Evolutionary conservation across 768 basidiomycete genomes (phyloP).

Genomic region (Boletus sp.): DNA sequence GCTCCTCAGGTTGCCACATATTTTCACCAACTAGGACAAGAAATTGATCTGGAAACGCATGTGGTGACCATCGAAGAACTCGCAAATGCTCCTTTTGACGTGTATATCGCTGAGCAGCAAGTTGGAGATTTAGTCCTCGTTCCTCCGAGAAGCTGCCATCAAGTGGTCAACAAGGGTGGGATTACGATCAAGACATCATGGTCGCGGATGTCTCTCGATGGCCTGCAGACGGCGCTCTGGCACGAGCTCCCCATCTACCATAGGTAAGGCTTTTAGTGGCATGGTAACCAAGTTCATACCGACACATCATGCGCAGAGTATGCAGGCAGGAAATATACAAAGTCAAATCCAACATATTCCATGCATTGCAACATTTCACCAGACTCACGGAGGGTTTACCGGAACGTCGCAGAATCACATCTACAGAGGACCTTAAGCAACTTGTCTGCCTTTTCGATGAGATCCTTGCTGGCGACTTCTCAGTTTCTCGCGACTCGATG

Average conservation of each 20-base stretch:
- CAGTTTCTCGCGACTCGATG: constrained; percentile 33
- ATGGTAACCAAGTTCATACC: neutral
- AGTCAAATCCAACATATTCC: constrained; percentile 62
- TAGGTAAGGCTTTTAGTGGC: constrained; percentile 44
- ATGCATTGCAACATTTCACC: constrained; percentile 44
- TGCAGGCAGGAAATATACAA: constrained; percentile 76
- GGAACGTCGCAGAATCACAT: neutral
- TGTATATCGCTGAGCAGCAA: constrained; percentile 71
- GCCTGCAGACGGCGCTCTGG: constrained; percentile 56
- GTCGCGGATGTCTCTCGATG: constrained; percentile 77
- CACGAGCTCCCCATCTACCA: constrained; percentile 79
- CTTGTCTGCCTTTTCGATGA: constrained; percentile 49
- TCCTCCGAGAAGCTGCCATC: constrained; percentile 78
- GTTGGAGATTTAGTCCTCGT: constrained; percentile 78
- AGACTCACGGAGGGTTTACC: constrained; percentile 5
- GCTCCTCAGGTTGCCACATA: constrained; percentile 54
- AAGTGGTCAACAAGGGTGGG: constrained; percentile 78
- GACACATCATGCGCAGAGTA: constrained; percentile 46
- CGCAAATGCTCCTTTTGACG: constrained; percentile 57
- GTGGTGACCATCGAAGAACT: constrained; percentile 62
- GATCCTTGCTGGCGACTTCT: constrained; percentile 44
- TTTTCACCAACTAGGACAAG: constrained; percentile 45
- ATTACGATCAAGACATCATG: constrained; percentile 82
- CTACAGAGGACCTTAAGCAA: constrained; percentile 25
- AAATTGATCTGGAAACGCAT: constrained; percentile 71